Conservation (phyloP, 352 stramenopile species). For the Globisporangium ultimum region DNA sequence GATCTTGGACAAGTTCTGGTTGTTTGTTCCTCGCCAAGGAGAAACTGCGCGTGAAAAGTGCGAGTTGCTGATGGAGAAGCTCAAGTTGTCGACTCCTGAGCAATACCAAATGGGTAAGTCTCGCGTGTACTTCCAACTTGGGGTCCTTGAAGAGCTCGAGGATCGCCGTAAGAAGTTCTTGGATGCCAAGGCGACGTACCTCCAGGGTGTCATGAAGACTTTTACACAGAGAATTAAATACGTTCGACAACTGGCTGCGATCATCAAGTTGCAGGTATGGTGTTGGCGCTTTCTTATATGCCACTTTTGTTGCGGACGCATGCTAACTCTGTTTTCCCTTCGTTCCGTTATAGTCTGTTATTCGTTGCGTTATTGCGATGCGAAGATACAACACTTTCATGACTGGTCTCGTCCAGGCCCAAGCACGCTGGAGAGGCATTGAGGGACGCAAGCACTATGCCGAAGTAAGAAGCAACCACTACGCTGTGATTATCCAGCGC, state of each 20-base stretch:
- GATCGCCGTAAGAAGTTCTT: conserved; percentile 84
- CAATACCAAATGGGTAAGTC: conserved; percentile 87
- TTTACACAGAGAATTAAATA: conserved; percentile 80
- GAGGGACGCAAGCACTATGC: conserved; percentile 57
- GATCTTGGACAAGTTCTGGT: conserved; percentile 79
- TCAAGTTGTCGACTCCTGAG: conserved; percentile 63
- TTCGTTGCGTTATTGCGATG: conserved; percentile 82
- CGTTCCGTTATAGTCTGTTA: conserved; percentile 42
- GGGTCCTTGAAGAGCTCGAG: conserved; percentile 82
- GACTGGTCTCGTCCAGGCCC: conserved; percentile 50
- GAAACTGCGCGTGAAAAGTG: conserved; percentile 62
- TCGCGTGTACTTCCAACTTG: conserved; percentile 86
- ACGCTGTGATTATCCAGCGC: conserved; percentile 82
- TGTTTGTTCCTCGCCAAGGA: conserved; percentile 69
- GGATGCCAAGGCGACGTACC: conserved; percentile 70
- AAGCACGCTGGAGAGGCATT: conserved; percentile 74
- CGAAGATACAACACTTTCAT: conserved; percentile 82
- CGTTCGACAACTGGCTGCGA: conserved; percentile 64
- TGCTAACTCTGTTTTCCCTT: background rate
- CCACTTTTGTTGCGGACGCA: too few species aligned
- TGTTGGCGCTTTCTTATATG: background rate
- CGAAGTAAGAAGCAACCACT: conserved; percentile 79
- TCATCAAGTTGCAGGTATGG: conserved; percentile 73
- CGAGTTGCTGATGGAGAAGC: conserved; percentile 75
- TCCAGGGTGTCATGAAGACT: conserved; percentile 78